Conservation (phyloP, 1,284 basidiomycete species). For the Takashimella koratensis region DNA sequence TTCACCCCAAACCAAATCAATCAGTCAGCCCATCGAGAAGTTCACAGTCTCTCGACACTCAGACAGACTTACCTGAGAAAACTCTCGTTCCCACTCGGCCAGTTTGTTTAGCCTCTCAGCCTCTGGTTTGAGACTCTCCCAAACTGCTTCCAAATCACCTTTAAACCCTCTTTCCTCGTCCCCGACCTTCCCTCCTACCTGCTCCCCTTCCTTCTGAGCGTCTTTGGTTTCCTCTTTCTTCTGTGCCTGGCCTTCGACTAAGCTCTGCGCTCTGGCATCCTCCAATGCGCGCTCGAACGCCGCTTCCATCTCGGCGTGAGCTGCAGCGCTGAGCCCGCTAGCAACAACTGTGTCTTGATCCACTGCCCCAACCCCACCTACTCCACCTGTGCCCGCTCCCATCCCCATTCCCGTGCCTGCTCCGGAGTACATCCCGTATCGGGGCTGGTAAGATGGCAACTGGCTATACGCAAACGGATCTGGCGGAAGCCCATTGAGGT, state of each 20-base stretch:
- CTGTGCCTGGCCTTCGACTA: conserved; percentile 57
- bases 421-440: neutral
- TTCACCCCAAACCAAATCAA: neutral
- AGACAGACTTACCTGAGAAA: conserved; percentile 60
- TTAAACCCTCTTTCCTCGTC: conserved; percentile 49
- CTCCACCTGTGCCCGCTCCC: neutral
- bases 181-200: conserved; percentile 32
- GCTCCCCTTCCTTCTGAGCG: conserved; percentile 18
- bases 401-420: conserved; percentile 11
- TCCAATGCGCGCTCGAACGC: conserved; percentile 76
- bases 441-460: neutral
- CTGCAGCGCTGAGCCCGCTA: neutral
- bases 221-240: conserved; percentile 40
- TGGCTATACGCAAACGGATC: neutral
- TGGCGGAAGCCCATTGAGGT: neutral
- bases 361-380: neutral
- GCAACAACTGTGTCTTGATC: neutral
- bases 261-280: conserved; percentile 53
- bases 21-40: neutral
- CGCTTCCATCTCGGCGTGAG: conserved; percentile 55
- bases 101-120: conserved; percentile 57
- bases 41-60: neutral
- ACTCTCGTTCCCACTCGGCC: conserved; percentile 84
- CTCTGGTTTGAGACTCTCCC: conserved; percentile 51
- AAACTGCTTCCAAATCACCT: conserved; percentile 50